Evolutionary conservation across 257 asterid genomes (phyloP).

Genomic region (Ajuga chamaepitys): DNA sequence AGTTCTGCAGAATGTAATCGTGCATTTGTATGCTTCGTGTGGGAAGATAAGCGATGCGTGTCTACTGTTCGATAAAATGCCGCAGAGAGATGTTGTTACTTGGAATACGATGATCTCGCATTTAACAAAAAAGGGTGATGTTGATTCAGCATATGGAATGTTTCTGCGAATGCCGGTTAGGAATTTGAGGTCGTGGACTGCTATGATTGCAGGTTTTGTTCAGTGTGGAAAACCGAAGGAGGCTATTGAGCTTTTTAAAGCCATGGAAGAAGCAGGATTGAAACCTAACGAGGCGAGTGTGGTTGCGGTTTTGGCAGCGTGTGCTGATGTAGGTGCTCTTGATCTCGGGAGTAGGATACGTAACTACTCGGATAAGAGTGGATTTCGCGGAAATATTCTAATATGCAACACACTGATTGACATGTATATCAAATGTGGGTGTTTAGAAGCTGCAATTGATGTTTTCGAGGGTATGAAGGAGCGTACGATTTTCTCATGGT

Average conservation of each 20-base stretch:
- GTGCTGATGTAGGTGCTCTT: constrained; percentile 60
- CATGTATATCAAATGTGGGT: constrained; percentile 63
- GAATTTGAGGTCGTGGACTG: constrained; percentile 68
- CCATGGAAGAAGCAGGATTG: constrained; percentile 46
- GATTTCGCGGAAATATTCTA: constrained; percentile 29
- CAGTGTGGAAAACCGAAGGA: constrained; percentile 51
- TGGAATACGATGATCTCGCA: constrained; percentile 72
- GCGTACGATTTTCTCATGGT: constrained; percentile 55
- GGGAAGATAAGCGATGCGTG: constrained; percentile 34
- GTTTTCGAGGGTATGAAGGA: constrained; percentile 43
- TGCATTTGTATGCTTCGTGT: constrained; percentile 51
- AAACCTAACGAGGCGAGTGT: constrained; percentile 52
- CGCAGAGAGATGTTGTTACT: constrained; percentile 45
- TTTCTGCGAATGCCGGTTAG: constrained; percentile 49
- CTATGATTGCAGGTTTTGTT: constrained; percentile 55
- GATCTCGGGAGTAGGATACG: constrained; percentile 56
- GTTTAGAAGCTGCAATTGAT: constrained; percentile 36
- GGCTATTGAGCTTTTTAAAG: constrained; percentile 36
- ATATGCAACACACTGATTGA: constrained; percentile 57
- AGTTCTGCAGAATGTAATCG: constrained; percentile 37
- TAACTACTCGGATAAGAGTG: constrained; percentile 29
- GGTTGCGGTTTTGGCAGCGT: constrained; percentile 60
- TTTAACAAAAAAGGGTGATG: constrained; percentile 38
- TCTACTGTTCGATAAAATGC: constrained; percentile 47
- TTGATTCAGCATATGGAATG: constrained; percentile 39